A percentile compares a stretch with the other conserved stretches of the same genome.
phyloP scores from a whole-genome alignment of 495 filamentous ascomycete genomes.

The Aspergillus mulundensis region DNA sequence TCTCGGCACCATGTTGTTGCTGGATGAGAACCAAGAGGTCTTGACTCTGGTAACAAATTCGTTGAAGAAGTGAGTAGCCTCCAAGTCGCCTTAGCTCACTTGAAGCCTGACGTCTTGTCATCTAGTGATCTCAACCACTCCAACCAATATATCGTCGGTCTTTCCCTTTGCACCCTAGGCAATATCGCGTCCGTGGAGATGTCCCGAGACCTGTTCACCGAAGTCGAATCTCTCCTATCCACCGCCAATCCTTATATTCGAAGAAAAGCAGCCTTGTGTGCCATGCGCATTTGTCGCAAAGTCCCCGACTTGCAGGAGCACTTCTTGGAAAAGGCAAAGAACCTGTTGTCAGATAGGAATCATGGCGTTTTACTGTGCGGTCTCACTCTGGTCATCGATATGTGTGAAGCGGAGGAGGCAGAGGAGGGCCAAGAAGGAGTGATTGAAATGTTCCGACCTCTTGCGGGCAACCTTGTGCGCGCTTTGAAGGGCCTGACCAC shows the following conservation, averaged over 20 bases:
- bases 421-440: conserved; percentile 82
- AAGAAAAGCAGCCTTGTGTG: conserved; percentile 95
- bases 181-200: conserved; percentile 98
- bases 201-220: conserved; percentile 94
- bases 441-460: conserved; percentile 82
- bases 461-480: conserved; percentile 75
- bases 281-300: conserved; percentile 98
- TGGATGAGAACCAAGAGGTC: conserved; percentile 98
- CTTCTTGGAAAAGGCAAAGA: conserved; percentile 88
- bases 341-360: conserved; percentile 84
- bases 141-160: conserved; percentile 97
- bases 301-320: conserved; percentile 97
- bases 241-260: conserved; percentile 96
- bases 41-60: conserved; percentile 96
- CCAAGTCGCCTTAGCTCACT: not conserved
- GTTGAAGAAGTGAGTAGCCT: conserved; percentile 71
- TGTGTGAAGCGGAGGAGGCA: conserved; percentile 90
- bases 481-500: conserved; percentile 85
- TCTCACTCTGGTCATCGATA: conserved; percentile 82
- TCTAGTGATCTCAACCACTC: conserved; percentile 89
- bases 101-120: conserved; percentile 11
- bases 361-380: conserved; percentile 93
- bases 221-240: conserved; percentile 85
- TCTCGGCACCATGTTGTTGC: conserved; percentile 88
- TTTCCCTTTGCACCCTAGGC: conserved; percentile 90